Base-by-base conservation (phyloP, 371 early-diverging fungal species). In the Mucor plumbeus region DNA sequence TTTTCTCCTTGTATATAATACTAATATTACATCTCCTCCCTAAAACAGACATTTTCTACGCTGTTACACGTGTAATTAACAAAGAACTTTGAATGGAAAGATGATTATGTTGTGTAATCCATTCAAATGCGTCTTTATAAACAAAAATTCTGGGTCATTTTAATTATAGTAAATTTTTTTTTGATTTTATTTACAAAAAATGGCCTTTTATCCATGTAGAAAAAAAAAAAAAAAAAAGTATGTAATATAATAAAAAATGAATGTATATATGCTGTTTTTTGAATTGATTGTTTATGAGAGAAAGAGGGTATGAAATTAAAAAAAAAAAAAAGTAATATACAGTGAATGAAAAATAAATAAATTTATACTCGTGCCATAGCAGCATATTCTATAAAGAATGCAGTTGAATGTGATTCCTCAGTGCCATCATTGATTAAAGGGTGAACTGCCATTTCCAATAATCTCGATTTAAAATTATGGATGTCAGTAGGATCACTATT, bases 301-400 rank as follows among this genome's bases (percentile, higher is more conserved):
- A 56, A 36, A 26, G 17, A 41, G 60, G 65, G 47, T 65, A 63
- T 68, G 38, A 36, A n/a, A 31, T 60, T 31, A 59, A 40, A 48
- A 17, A 40, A 54, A 40, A 36, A 48, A 34, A 38, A 36, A 36
- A 11, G 47, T 47, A 47, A 47, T 47, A 47, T 47, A 47, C 47
- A 47, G 47, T 47, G 10, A 10, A 47, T 19, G 19, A 19, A 47
- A 8, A 19, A 47, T n/a, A n/a, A 14, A 53, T 13, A 53, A 13
- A 39, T 58, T 53, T 74, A 74, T 33, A 70, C 56, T 67, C 70
- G 54, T 50, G 74, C 74, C 70, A 74, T 69, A 9, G 19, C 35
- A 62, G 70, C 70, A 64, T 64, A 74, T 64, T 70, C 62, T 41
- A 61, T 64, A 67, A 74, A 74, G 43, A 74, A 74, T 7, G 70